These are phyloP conservation scores for Suillus placidus DNA, from an alignment of 768 basidiomycete species.

Conservation along the genomic window DNA sequence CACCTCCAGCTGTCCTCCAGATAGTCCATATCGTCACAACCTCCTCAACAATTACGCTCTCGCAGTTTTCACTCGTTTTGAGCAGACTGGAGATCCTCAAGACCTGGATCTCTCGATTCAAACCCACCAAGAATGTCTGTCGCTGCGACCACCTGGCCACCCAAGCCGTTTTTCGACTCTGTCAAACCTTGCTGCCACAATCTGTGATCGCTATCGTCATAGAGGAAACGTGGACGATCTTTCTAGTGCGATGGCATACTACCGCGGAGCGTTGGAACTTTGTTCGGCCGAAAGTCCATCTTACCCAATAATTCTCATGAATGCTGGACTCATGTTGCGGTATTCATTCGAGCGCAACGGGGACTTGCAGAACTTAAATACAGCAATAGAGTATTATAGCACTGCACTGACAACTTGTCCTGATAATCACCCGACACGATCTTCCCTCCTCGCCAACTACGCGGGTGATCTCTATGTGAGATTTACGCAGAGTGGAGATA, in stretches of 20 bases:
- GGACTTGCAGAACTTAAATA: constrained; percentile 19
- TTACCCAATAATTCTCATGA: constrained; percentile 15
- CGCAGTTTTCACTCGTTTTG: constrained; percentile 23
- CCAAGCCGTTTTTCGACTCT: constrained; percentile 15
- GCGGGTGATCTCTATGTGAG: constrained; percentile 23
- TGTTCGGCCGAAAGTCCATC: constrained; percentile 19
- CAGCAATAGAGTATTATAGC: constrained; percentile 22
- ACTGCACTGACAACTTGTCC: constrained; percentile 21
- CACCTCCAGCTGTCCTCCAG: constrained; percentile 8
- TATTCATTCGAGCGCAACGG: constrained; percentile 18
- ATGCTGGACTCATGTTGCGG: constrained; percentile 15
- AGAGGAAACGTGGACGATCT: constrained; percentile 28
- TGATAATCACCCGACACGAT: constrained; percentile 18
- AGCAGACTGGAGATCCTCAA: constrained; percentile 12
- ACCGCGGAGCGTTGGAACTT: constrained; percentile 21
- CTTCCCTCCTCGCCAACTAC: constrained; percentile 24
- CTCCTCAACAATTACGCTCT: constrained; percentile 26
- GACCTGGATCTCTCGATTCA: constrained; percentile 24
- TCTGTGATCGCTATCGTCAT: constrained; percentile 26
- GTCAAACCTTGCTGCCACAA: constrained; percentile 24
- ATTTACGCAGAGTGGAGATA: constrained; percentile 14
- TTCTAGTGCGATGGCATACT: constrained; percentile 18
- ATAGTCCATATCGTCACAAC: constrained; percentile 18
- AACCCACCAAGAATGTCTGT: constrained; percentile 20
- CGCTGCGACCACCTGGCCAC: constrained; percentile 26